Conservation (phyloP, 306 rosid species). For the Fragaria vesca region DNA sequence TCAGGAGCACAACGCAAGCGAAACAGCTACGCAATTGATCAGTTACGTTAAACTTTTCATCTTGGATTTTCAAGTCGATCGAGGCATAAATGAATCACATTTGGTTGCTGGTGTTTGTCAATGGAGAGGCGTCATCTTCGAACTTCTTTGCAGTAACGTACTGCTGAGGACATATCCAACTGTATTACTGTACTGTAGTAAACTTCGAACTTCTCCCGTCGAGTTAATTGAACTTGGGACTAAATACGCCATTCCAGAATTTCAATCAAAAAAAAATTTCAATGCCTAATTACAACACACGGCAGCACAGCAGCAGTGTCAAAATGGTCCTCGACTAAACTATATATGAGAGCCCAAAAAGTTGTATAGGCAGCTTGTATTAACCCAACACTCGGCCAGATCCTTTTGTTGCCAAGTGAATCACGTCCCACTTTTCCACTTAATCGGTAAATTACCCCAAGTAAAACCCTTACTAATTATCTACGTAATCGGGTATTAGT, state of each 20-base stretch:
- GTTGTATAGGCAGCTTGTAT: neutral
- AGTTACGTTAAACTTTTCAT: neutral
- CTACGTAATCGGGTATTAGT: neutral
- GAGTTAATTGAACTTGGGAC: neutral
- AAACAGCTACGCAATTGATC: neutral
- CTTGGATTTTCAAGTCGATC: neutral
- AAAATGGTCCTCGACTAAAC: neutral
- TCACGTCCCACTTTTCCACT: neutral
- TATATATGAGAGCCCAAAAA: neutral
- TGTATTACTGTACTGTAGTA: too few relatives aligned
- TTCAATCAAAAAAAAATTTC: too few relatives aligned
- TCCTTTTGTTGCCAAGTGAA: neutral
- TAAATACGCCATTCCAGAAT: neutral
- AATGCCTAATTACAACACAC: neutral
- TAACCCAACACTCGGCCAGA: constrained; percentile 8
- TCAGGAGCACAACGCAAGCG: neutral
- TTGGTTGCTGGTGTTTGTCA: neutral
- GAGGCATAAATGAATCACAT: neutral
- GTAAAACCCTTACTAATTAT: neutral
- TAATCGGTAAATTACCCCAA: neutral
- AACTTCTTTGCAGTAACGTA: neutral
- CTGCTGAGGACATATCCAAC: too few relatives aligned
- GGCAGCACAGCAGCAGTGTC: neutral
- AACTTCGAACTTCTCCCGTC: neutral
- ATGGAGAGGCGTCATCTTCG: neutral